A percentile compares a stretch with the other conserved stretches of the same genome.
phyloP scores from a whole-genome alignment of 257 asterid genomes.

The Leonotis leonurus region DNA sequence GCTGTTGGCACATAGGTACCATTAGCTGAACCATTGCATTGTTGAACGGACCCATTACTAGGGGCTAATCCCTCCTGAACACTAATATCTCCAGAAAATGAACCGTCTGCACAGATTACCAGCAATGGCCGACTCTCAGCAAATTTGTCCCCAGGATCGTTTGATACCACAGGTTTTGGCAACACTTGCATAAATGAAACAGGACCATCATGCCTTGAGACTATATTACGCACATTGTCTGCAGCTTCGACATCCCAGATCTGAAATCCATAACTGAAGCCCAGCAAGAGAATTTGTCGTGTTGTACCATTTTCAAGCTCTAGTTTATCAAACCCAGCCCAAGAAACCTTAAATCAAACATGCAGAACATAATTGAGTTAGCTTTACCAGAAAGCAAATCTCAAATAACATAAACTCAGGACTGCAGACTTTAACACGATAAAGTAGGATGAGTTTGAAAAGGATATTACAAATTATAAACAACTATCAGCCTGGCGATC shows the following conservation, averaged over 20 bases:
- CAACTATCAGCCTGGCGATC: neutral
- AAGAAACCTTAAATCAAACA: conserved; percentile 49
- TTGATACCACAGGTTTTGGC: conserved; percentile 50
- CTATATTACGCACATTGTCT: conserved; percentile 68
- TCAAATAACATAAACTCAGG: neutral
- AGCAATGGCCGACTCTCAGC: conserved; percentile 68
- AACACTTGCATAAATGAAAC: conserved; percentile 70
- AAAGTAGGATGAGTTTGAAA: neutral
- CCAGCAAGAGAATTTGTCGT: conserved; percentile 51
- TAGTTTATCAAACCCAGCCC: conserved; percentile 66
- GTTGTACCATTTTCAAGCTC: conserved; percentile 42
- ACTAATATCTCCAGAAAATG: conserved; percentile 55
- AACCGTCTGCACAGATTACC: conserved; percentile 70
- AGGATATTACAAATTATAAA: neutral
- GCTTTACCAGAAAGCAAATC: neutral
- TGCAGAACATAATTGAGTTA: conserved; percentile 8
- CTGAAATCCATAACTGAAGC: conserved; percentile 73
- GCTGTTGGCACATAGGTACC: conserved; percentile 54
- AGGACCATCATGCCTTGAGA: conserved; percentile 83
- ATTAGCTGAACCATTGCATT: conserved; percentile 32
- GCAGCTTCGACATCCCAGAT: conserved; percentile 92
- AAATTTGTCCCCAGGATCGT: conserved; percentile 48
- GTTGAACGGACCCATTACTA: conserved; percentile 40
- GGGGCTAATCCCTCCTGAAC: conserved; percentile 39
- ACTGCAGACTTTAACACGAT: neutral